Evolutionary conservation across 345 rosid genomes (phyloP).

Genomic region (Camelina sativa): DNA sequence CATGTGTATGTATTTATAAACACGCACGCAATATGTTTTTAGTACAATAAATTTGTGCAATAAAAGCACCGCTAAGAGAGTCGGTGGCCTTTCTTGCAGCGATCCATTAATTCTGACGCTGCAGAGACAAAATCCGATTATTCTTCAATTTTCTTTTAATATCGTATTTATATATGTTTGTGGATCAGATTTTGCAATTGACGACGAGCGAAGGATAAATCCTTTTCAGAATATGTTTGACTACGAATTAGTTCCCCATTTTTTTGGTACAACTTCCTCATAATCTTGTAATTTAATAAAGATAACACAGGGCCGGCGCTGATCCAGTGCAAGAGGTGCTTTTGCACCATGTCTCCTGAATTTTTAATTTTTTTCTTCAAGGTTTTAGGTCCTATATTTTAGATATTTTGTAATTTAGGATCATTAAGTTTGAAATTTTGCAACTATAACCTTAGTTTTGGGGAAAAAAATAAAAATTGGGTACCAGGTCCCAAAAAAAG

Average conservation of each 20-base stretch:
- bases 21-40: constrained; percentile 35
- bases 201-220: constrained; percentile 11
- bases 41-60: constrained; percentile 37
- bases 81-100: constrained; percentile 38
- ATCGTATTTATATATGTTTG: not conserved
- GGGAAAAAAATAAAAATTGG: too few species aligned
- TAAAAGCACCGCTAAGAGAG: constrained; percentile 38
- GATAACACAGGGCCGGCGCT: too few species aligned
- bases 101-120: constrained; percentile 24
- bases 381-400: too few species aligned
- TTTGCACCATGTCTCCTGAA: too few species aligned
- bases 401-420: too few species aligned
- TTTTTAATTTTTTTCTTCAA: too few species aligned
- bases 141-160: not conserved
- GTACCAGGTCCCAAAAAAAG: too few species aligned
- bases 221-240: not conserved
- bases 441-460: too few species aligned
- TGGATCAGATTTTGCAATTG: constrained; percentile 13
- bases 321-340: too few species aligned
- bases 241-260: not conserved
- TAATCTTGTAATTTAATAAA: not conserved
- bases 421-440: too few species aligned
- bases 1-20: constrained; percentile 38
- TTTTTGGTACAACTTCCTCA: not conserved
- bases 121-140: constrained; percentile 38